phyloP scores from a whole-genome alignment of 129 eudicot species.

The Glebionis coronaria region DNA sequence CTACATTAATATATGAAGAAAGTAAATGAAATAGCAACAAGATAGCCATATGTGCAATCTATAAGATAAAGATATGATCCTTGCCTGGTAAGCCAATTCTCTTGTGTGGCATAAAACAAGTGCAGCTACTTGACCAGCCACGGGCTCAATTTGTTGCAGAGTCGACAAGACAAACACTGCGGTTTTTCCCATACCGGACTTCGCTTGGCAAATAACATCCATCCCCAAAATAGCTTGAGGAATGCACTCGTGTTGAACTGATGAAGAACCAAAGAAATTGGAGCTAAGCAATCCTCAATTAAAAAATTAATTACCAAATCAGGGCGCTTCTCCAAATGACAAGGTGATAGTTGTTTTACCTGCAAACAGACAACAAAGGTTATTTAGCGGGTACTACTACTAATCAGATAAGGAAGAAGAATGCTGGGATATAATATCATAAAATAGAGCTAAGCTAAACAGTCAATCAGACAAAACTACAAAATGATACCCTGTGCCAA shows the following conservation, averaged over 20 bases:
- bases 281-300: slow-evolving; percentile 77
- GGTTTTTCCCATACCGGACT: slow-evolving; percentile 99
- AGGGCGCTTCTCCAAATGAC: slow-evolving; percentile 70
- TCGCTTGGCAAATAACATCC: slow-evolving; percentile 99
- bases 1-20: neutral
- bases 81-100: slow-evolving; percentile 93
- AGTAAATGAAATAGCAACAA: no score
- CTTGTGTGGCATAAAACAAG: slow-evolving; percentile 95
- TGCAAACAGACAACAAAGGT: slow-evolving; percentile 32
- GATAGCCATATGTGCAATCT: no score
- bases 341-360: slow-evolving; percentile 69
- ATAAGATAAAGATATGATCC: neutral
- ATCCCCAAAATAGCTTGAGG: slow-evolving; percentile 99
- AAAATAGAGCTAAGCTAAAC: neutral
- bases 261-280: slow-evolving; percentile 80
- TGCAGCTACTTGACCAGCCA: slow-evolving; percentile 97
- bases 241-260: slow-evolving; percentile 99
- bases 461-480: neutral
- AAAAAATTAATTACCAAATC: slow-evolving; percentile 54
- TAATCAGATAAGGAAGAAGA: neutral
- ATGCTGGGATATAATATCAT: neutral
- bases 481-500: no score
- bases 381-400: neutral
- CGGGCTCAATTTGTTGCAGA: slow-evolving; percentile 92
- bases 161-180: slow-evolving; percentile 96